A percentile compares a stretch with the other conserved stretches of the same genome.
Evolutionary conservation across 2,329 filamentous ascomycete species (phyloP).

Genomic region (Metarhizium robertsii): DNA sequence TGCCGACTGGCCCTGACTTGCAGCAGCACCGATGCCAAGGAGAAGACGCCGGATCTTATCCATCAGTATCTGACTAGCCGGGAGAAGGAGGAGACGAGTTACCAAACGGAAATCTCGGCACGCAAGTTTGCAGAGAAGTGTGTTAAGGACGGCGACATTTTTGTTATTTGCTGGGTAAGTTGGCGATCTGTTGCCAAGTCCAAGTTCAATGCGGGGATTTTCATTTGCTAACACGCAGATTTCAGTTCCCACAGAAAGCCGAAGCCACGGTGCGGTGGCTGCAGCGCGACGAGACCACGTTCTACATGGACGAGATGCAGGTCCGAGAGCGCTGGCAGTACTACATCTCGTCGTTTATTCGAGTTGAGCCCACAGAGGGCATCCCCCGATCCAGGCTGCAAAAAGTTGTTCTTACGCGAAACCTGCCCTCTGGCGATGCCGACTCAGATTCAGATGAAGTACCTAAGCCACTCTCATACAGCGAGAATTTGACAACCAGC

Average conservation of each 20-base stretch:
- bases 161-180: slow-evolving; percentile 84
- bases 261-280: slow-evolving; percentile 66
- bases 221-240: slow-evolving; percentile 21
- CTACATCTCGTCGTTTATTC: slow-evolving; percentile 87
- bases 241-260: slow-evolving; percentile 56
- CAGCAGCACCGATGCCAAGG: slow-evolving; percentile 77
- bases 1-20: slow-evolving; percentile 75
- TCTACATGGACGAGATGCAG: slow-evolving; percentile 84
- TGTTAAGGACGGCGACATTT: slow-evolving; percentile 86
- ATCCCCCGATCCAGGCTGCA: slow-evolving; percentile 55
- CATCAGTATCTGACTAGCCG: slow-evolving; percentile 78
- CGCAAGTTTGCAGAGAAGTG: slow-evolving; percentile 88
- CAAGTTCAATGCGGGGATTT: neutral
- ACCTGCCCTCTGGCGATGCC: slow-evolving; percentile 53
- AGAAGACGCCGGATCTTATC: slow-evolving; percentile 87
- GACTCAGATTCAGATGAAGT: slow-evolving; percentile 55
- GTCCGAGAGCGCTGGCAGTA: slow-evolving; percentile 81
- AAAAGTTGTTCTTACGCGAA: slow-evolving; percentile 62
- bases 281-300: slow-evolving; percentile 61
- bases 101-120: slow-evolving; percentile 80
- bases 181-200: neutral
- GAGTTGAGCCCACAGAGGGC: slow-evolving; percentile 80
- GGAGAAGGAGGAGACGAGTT: slow-evolving; percentile 75
- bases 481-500: slow-evolving; percentile 61
- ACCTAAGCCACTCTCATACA: slow-evolving; percentile 50